phyloP scores from a whole-genome alignment of 768 basidiomycete species.

The Exidia glandulosa region DNA sequence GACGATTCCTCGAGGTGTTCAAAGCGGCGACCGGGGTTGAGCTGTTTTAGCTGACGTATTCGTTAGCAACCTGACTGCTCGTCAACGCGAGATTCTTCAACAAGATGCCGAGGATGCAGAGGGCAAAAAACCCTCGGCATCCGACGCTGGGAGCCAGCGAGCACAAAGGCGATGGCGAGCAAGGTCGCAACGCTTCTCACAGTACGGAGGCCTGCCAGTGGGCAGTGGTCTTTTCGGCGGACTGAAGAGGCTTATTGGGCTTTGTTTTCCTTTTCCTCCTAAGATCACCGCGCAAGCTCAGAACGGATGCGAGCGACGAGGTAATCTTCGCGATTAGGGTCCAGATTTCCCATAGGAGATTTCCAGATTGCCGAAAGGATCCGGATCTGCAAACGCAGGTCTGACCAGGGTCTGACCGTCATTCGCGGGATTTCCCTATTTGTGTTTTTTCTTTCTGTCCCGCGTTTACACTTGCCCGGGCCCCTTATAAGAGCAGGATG shows the following conservation, averaged over 20 bases:
- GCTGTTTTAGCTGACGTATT: background rate
- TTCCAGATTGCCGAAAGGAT: background rate
- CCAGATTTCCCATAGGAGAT: background rate
- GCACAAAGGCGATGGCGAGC: background rate
- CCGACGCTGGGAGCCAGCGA: background rate
- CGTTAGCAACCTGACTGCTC: conserved; percentile 63
- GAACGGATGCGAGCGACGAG: background rate
- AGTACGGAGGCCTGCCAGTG: no score
- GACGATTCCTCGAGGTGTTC: conserved; percentile 61
- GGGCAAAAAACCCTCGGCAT: conserved; percentile 34
- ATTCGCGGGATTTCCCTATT: background rate
- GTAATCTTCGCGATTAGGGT: background rate
- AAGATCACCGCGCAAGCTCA: background rate
- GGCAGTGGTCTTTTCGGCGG: conserved; percentile 44
- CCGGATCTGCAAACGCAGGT: no score
- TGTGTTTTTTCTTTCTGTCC: background rate
- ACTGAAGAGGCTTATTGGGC: conserved; percentile 50
- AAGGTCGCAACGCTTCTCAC: conserved; percentile 9
- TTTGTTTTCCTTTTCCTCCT: conserved; percentile 4
- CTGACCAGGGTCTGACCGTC: background rate
- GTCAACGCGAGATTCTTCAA: conserved; percentile 80
- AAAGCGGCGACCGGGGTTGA: conserved; percentile 42
- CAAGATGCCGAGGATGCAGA: conserved; percentile 91
- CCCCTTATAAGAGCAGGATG: no score
- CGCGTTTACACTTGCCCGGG: no score